Evolutionary conservation across 164 flowering plant genomes (phyloP).

Genomic region (Vitis riparia): DNA sequence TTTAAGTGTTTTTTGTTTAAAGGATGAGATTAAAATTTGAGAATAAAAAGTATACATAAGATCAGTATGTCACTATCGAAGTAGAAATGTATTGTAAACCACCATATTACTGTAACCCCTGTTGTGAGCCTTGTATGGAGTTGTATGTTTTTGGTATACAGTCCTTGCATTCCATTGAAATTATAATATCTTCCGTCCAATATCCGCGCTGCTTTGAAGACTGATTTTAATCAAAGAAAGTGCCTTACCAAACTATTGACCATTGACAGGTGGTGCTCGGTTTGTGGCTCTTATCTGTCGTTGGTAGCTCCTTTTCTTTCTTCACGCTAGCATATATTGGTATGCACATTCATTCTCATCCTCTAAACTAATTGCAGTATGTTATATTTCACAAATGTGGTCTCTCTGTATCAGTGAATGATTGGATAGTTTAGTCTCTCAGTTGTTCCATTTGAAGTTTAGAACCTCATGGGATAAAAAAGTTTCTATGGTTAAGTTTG

Average conservation of each 20-base stretch:
- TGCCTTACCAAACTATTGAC: neutral
- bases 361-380: neutral
- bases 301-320: constrained; percentile 83
- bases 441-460: too few species aligned
- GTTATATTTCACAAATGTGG: neutral
- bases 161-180: neutral
- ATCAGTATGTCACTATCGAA: too few species aligned
- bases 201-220: neutral
- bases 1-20: too few species aligned
- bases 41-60: too few species aligned
- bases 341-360: constrained; percentile 24
- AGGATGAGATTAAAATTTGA: too few species aligned
- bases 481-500: too few species aligned
- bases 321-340: constrained; percentile 89
- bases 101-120: too few species aligned
- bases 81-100: too few species aligned
- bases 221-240: neutral
- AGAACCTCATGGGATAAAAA: too few species aligned
- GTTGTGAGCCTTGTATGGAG: neutral
- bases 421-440: too few species aligned
- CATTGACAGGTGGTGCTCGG: constrained; percentile 72
- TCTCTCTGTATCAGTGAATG: neutral
- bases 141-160: neutral
- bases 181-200: neutral
- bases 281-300: constrained; percentile 82